These are phyloP conservation scores for Fremontodendron californicum DNA, from an alignment of 345 rosid genomes.

Conservation along the genomic window DNA sequence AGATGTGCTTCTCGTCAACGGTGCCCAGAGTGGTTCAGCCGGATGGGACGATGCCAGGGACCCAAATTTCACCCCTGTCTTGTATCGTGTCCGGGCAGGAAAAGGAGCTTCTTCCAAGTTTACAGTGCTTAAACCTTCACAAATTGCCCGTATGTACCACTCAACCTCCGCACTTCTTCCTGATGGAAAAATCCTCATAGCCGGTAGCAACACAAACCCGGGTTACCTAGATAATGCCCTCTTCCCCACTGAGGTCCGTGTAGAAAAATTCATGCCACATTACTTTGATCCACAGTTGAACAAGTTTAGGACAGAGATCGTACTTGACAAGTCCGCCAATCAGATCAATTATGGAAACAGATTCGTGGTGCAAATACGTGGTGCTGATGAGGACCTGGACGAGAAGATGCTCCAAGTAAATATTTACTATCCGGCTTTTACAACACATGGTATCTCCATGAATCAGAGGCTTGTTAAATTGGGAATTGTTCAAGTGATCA, in stretches of 20 bases:
- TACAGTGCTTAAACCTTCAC: slow-evolving; percentile 31
- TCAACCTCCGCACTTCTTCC: slow-evolving; percentile 48
- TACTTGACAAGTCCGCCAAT: background rate
- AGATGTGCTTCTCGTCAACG: slow-evolving; percentile 63
- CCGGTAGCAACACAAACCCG: slow-evolving; percentile 64
- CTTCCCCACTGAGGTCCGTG: slow-evolving; percentile 63
- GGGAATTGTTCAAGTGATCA: slow-evolving; percentile 6
- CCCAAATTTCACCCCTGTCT: slow-evolving; percentile 50
- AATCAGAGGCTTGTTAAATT: slow-evolving; percentile 42
- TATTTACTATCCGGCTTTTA: slow-evolving; percentile 58
- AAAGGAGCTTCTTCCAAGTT: slow-evolving; percentile 27
- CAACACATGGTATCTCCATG: slow-evolving; percentile 69
- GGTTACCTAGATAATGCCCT: slow-evolving; percentile 47
- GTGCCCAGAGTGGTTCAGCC: slow-evolving; percentile 56
- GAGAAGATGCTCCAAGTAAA: slow-evolving; percentile 31
- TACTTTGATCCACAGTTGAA: slow-evolving; percentile 45
- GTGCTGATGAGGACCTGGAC: background rate
- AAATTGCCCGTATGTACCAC: slow-evolving; percentile 70
- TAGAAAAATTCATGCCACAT: slow-evolving; percentile 72
- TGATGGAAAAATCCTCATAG: slow-evolving; percentile 53
- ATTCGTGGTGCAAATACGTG: slow-evolving; percentile 23
- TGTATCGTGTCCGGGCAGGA: slow-evolving; percentile 35
- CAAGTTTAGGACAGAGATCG: slow-evolving; percentile 31
- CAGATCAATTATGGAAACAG: slow-evolving; percentile 26
- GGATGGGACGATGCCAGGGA: slow-evolving; percentile 72